Evolutionary conservation across 495 filamentous ascomycete species (phyloP), one percentile per base, ranked within the genome.

Genomic region (Cercophora samala): DNA sequence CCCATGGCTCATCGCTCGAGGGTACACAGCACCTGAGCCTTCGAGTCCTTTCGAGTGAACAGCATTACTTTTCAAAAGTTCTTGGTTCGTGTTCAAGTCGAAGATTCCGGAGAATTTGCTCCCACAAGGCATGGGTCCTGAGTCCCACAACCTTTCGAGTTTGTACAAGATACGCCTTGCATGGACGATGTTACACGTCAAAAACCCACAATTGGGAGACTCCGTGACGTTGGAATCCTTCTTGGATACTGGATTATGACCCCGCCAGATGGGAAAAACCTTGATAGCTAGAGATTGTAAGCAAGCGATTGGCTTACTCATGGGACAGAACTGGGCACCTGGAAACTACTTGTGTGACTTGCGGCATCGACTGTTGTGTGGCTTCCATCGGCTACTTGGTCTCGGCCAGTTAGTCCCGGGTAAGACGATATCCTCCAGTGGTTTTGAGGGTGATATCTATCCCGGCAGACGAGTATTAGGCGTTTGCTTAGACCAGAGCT

Each of bases 31-130:
- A 4, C 68, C 70, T 18, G 75, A 75, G 19, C 77, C 77, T 18
- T 42, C 62, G 4, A 75, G 67, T 32, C 75, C 75, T 0, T 78
- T 78, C 58, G 77, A 80, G 26, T 77, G 64, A 73, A 23, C 58
- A 17, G 58, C 24, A 11, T 15, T 5, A 15, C 13, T 13, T 9
- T 58, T 21, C 19, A 4, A 9, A 15, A 18, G 53, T 58, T 4
- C 5, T 22, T 21, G 18, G 6, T 13, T 58, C 18, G 6, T 3
- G 19, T 1, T 9, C 24, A 60, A 60, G 4, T 60, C 4, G 9
- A 29, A 18, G n/a, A 0, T 8, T 29, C 5, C 22, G 1, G 58
- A 46, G 15, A 11, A 46, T 0, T 1, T 46, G 15, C 9, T 46
- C 11, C 37, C 6, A 9, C 6, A 46, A 46, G 37, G 2, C 37